Evolutionary conservation across 2,329 filamentous ascomycete genomes (phyloP).

Genomic region (Pyrenophora tritici-repentis): DNA sequence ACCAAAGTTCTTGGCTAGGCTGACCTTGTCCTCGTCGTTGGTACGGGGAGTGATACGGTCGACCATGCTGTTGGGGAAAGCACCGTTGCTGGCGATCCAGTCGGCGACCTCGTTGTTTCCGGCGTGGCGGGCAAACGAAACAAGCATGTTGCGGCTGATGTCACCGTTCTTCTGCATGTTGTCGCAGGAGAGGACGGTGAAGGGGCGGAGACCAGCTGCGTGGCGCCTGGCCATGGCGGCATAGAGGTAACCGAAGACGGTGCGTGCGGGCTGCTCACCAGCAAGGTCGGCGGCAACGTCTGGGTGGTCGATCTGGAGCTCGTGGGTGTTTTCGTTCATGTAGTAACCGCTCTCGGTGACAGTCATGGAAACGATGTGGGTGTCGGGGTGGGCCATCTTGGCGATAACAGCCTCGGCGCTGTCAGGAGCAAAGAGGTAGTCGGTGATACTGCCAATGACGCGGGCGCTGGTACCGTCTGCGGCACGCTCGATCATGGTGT

Average conservation of each 20-base stretch:
- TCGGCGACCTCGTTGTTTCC: constrained; percentile 28
- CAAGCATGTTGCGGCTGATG: constrained; percentile 35
- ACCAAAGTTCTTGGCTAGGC: constrained; percentile 29
- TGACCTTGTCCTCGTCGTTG: constrained; percentile 27
- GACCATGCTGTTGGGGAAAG: constrained; percentile 40
- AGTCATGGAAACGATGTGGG: constrained; percentile 38
- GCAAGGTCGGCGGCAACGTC: constrained; percentile 33
- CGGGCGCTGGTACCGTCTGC: constrained; percentile 29
- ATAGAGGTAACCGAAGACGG: constrained; percentile 35
- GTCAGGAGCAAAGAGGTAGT: constrained; percentile 37
- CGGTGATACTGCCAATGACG: constrained; percentile 34
- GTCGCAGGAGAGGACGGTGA: constrained; percentile 39
- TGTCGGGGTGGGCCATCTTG: constrained; percentile 38
- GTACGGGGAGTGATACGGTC: constrained; percentile 39
- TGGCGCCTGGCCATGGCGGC: constrained; percentile 31
- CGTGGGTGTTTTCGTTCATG: constrained; percentile 38
- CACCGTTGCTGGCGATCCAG: constrained; percentile 35
- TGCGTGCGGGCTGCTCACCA: constrained; percentile 29
- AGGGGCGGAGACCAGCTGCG: constrained; percentile 32
- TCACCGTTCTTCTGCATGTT: constrained; percentile 40
- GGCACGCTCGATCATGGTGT: constrained; percentile 35
- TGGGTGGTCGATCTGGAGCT: constrained; percentile 32
- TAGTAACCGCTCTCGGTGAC: constrained; percentile 39
- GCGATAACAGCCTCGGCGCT: constrained; percentile 36
- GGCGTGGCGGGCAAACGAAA: constrained; percentile 29